Conservation (phyloP, 2,329 filamentous ascomycete genomes). For the Neofusicoccum sp. region DNA sequence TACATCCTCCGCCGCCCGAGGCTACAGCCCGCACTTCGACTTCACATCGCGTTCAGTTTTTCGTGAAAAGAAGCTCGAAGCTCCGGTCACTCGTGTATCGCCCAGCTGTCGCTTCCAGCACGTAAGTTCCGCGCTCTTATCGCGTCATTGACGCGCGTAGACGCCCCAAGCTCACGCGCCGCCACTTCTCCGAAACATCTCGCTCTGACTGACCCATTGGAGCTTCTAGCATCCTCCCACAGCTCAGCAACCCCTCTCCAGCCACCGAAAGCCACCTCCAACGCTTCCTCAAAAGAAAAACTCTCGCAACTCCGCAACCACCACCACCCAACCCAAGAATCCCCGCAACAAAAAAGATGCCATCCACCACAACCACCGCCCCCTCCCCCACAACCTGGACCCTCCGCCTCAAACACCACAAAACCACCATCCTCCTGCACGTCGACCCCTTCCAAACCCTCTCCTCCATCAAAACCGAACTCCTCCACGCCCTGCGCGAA, state of each 20-base stretch:
- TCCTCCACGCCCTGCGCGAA: constrained; percentile 45
- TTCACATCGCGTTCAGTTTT: not conserved
- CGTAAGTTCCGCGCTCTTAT: too few species aligned
- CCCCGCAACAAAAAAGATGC: not conserved
- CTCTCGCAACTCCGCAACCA: not conserved
- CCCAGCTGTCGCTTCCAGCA: too few species aligned
- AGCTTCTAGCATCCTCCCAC: not conserved
- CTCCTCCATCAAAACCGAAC: constrained; percentile 42
- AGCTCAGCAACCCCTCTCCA: not conserved
- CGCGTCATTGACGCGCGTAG: too few species aligned
- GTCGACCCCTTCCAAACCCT: constrained; percentile 47
- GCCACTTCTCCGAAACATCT: too few species aligned
- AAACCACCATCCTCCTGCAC: constrained; percentile 51
- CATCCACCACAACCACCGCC: constrained; percentile 22
- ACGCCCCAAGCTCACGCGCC: too few species aligned
- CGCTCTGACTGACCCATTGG: too few species aligned
- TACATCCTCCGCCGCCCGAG: constrained; percentile 11
- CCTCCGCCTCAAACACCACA: constrained; percentile 51
- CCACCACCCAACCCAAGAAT: not conserved
- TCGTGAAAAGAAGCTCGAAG: not conserved
- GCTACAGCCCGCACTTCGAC: not conserved
- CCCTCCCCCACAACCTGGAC: constrained; percentile 40
- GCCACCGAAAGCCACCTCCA: not conserved
- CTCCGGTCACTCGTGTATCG: too few species aligned
- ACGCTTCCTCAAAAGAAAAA: not conserved